Conservation (phyloP, 2,329 filamentous ascomycete genomes). For the Stemphylium lycopersici region DNA sequence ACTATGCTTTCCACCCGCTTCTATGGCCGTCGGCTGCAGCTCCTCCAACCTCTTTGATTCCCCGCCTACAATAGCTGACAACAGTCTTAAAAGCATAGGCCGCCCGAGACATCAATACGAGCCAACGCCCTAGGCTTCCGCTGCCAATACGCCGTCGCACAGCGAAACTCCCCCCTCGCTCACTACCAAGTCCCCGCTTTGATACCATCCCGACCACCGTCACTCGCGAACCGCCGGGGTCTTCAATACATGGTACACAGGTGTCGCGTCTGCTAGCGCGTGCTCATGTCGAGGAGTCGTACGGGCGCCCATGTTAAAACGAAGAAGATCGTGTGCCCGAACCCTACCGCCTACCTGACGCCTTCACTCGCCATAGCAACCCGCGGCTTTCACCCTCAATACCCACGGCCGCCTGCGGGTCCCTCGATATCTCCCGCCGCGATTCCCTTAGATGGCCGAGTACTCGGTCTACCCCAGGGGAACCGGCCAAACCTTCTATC, state of each 20-base stretch:
- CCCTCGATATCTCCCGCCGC: slow-evolving; percentile 27
- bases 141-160: slow-evolving; percentile 8
- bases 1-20: slow-evolving; percentile 35
- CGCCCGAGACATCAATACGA: slow-evolving; percentile 28
- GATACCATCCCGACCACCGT: slow-evolving; percentile 8
- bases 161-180: slow-evolving; percentile 17
- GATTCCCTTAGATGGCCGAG: slow-evolving; percentile 69
- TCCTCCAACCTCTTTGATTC: slow-evolving; percentile 24
- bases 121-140: slow-evolving; percentile 9
- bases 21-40: slow-evolving; percentile 26
- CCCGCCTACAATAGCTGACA: slow-evolving; percentile 28
- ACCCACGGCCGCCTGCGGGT: slow-evolving; percentile 41
- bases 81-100: slow-evolving; percentile 23
- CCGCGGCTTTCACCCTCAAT: slow-evolving; percentile 33
- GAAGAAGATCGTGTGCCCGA: slow-evolving; percentile 55
- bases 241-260: slow-evolving; percentile 35
- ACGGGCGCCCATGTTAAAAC: slow-evolving; percentile 56
- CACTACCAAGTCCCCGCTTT: slow-evolving; percentile 23
- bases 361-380: slow-evolving; percentile 25
- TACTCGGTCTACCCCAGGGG: slow-evolving; percentile 67
- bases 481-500: slow-evolving; percentile 65
- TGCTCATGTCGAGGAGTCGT: slow-evolving; percentile 42
- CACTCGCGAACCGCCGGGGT: slow-evolving; percentile 17
- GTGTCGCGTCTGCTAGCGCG: slow-evolving; percentile 35
- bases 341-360: slow-evolving; percentile 52